phyloP scores from a whole-genome alignment of 768 basidiomycete genomes.

The Mycena olivaceomarginata region DNA sequence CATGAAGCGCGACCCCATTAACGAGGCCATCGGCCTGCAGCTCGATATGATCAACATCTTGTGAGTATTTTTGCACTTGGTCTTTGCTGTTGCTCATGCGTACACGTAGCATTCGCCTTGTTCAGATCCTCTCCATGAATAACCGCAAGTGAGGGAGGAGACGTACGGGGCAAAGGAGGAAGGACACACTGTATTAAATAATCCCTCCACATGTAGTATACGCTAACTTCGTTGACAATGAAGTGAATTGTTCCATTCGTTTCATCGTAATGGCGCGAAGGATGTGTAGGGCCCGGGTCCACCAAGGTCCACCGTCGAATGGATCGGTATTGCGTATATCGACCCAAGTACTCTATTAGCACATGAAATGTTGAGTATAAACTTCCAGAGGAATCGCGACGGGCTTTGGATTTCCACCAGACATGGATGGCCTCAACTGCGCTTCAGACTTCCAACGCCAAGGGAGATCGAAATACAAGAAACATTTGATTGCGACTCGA shows the following conservation, averaged over 20 bases:
- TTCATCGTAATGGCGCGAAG: no score
- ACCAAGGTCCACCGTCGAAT: no score
- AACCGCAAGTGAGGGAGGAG: constrained; percentile 66
- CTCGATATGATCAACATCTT: constrained; percentile 95
- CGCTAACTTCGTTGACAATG: neutral
- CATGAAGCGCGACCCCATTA: constrained; percentile 84
- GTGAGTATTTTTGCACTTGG: constrained; percentile 60
- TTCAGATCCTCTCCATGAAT: constrained; percentile 83
- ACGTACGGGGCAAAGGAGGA: neutral
- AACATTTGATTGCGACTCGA: neutral
- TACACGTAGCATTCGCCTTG: constrained; percentile 81
- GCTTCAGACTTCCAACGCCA: no score
- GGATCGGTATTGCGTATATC: no score
- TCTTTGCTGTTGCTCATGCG: constrained; percentile 9
- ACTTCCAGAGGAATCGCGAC: no score
- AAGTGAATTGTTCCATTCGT: neutral
- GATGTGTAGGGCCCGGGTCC: no score
- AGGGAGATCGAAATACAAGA: constrained; percentile 4
- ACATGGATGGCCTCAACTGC: no score
- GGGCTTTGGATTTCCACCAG: no score
- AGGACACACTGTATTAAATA: constrained; percentile 12
- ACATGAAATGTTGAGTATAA: no score
- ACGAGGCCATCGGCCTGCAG: constrained; percentile 86
- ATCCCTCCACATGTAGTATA: constrained; percentile 16
- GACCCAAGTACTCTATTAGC: no score